phyloP scores from a whole-genome alignment of 208 protist genomes.

The Acanthamoeba royreba region DNA sequence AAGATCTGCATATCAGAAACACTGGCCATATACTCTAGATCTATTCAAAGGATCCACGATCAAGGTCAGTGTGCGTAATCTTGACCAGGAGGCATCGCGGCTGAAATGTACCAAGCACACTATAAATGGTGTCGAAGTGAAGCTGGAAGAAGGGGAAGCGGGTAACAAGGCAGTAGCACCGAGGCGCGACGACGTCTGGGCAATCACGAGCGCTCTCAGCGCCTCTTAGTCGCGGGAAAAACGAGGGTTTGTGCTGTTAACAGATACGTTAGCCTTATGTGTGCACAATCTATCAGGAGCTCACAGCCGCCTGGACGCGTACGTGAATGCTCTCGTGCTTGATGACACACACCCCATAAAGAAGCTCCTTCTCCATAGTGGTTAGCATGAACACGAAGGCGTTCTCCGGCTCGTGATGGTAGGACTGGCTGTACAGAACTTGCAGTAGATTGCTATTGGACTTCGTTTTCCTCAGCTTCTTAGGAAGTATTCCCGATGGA shows the following conservation, averaged over 20 bases:
- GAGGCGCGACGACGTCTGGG: background rate
- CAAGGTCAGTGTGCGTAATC: too few species aligned
- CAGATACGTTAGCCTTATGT: too few species aligned
- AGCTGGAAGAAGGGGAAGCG: conserved; percentile 38
- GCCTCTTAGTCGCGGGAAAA: background rate
- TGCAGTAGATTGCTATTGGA: conserved; percentile 23
- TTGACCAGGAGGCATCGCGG: too few species aligned
- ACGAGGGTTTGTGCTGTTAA: conserved; percentile 13
- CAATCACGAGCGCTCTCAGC: background rate
- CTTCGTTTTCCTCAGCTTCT: background rate
- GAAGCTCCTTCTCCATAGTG: background rate
- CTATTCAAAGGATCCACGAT: background rate
- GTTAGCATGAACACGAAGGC: conserved; percentile 8
- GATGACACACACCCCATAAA: conserved; percentile 10
- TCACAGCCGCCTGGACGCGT: background rate
- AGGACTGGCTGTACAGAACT: background rate
- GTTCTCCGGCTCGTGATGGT: conserved; percentile 18
- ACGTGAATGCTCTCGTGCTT: conserved; percentile 16
- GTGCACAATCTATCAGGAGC: too few species aligned
- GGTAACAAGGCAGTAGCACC: conserved; percentile 10
- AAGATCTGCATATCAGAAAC: background rate
- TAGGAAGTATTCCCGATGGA: background rate
- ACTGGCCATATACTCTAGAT: conserved; percentile 21
- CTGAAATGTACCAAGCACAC: background rate
- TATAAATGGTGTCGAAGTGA: background rate